phyloP scores from a whole-genome alignment of 805 yeast species.

The Cyberlindnera xylosilytica region DNA sequence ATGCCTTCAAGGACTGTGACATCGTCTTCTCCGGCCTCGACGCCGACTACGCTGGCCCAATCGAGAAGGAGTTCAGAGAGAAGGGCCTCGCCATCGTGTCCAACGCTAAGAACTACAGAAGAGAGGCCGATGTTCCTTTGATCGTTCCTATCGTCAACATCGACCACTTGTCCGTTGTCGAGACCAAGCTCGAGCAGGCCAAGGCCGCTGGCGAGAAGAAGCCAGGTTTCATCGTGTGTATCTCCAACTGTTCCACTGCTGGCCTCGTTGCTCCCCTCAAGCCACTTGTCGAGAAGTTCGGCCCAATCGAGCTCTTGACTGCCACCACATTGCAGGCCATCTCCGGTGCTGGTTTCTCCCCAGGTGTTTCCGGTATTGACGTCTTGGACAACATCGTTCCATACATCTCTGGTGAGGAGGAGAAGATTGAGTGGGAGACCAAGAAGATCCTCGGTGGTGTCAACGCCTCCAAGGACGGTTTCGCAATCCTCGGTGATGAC shows the following conservation, averaged over 20 bases:
- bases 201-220: slow-evolving; percentile 50
- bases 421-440: slow-evolving; percentile 98
- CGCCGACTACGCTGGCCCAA: slow-evolving; percentile 87
- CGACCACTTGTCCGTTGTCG: slow-evolving; percentile 78
- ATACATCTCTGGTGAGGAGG: slow-evolving; percentile 95
- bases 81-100: slow-evolving; percentile 84
- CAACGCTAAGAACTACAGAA: slow-evolving; percentile 94
- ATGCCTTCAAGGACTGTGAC: slow-evolving; percentile 82
- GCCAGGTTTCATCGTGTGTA: slow-evolving; percentile 88
- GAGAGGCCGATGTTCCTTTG: slow-evolving; percentile 82
- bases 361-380: slow-evolving; percentile 96
- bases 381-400: slow-evolving; percentile 93
- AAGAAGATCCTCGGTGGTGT: slow-evolving; percentile 82
- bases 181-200: slow-evolving; percentile 52
- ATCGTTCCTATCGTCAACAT: slow-evolving; percentile 95
- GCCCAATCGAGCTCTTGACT: slow-evolving; percentile 83
- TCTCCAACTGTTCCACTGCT: slow-evolving; percentile 97
- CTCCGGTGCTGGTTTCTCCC: slow-evolving; percentile 97
- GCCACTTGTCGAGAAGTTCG: slow-evolving; percentile 87
- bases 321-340: slow-evolving; percentile 95
- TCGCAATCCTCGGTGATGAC: slow-evolving; percentile 57
- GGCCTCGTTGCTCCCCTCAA: slow-evolving; percentile 95
- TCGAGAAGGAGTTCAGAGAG: slow-evolving; percentile 80
- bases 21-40: slow-evolving; percentile 94
- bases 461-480: slow-evolving; percentile 48